Evolutionary conservation across 2,329 filamentous ascomycete species (phyloP).

Genomic region (Cercospora nicotianae): DNA sequence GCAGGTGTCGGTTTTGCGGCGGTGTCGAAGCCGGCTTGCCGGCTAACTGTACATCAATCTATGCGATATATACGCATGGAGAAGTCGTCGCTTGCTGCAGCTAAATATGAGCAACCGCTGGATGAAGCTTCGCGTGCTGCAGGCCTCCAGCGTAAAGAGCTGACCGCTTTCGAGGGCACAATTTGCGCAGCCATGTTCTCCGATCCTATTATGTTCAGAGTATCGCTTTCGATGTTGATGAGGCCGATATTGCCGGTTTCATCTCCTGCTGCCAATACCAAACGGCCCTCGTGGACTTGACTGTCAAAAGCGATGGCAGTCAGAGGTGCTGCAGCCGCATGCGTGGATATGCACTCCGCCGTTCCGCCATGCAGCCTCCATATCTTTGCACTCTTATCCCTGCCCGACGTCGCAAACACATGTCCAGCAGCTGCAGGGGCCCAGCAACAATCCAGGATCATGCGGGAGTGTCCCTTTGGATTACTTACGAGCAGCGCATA

Average conservation of each 20-base stretch:
- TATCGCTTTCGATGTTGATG: conserved; percentile 12
- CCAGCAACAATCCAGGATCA: conserved; percentile 91
- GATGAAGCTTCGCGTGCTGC: neutral
- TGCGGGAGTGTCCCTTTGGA: conserved; percentile 82
- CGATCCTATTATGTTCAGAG: conserved; percentile 15
- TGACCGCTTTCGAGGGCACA: conserved; percentile 32
- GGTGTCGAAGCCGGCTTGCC: neutral
- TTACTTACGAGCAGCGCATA: conserved; percentile 67
- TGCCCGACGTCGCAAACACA: conserved; percentile 81
- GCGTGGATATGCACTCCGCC: conserved; percentile 28
- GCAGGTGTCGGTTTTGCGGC: neutral
- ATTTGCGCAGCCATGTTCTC: conserved; percentile 19
- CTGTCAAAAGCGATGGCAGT: conserved; percentile 39
- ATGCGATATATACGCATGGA: conserved; percentile 41
- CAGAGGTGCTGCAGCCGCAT: conserved; percentile 33
- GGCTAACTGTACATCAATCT: neutral
- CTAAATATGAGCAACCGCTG: conserved; percentile 34
- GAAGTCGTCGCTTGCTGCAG: conserved; percentile 45
- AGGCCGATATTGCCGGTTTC: conserved; percentile 34
- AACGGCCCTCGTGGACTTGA: neutral
- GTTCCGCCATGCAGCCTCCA: conserved; percentile 47
- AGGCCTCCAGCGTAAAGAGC: conserved; percentile 37
- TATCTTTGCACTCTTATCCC: conserved; percentile 77
- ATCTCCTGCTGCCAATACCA: conserved; percentile 32
- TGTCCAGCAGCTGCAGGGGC: conserved; percentile 53